phyloP scores from a whole-genome alignment of 176 grass and related monocot species.

The Poa pratensis region DNA sequence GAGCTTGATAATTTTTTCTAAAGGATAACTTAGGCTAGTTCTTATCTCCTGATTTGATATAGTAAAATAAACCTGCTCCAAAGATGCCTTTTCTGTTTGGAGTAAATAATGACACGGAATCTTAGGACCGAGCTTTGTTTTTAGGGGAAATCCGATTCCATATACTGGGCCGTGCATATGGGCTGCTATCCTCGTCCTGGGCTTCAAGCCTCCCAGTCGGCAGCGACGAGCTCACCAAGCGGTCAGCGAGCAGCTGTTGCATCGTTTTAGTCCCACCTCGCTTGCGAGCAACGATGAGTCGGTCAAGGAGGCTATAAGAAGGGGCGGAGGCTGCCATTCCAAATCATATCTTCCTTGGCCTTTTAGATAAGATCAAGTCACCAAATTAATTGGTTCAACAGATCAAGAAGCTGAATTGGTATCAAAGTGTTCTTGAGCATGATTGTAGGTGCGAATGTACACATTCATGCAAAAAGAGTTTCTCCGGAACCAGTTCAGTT shows the following conservation, averaged over 20 bases:
- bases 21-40: not conserved
- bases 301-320: not conserved
- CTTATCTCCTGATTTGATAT: not conserved
- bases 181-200: not conserved
- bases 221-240: no score
- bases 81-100: no score
- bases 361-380: slow-evolving; percentile 87
- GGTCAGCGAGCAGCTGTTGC: not conserved
- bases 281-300: not conserved
- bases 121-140: not conserved
- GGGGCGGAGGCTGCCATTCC: not conserved
- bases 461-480: no score
- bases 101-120: not conserved
- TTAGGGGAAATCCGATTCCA: not conserved
- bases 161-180: not conserved
- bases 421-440: no score
- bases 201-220: not conserved
- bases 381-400: no score
- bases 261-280: slow-evolving; percentile 18
- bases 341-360: slow-evolving; percentile 70
- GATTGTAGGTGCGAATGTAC: no score
- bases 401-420: no score
- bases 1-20: no score
- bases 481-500: no score
- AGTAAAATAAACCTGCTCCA: no score